phyloP scores from a whole-genome alignment of 139 green algal genomes.

The Pycnococcus provasolii region DNA sequence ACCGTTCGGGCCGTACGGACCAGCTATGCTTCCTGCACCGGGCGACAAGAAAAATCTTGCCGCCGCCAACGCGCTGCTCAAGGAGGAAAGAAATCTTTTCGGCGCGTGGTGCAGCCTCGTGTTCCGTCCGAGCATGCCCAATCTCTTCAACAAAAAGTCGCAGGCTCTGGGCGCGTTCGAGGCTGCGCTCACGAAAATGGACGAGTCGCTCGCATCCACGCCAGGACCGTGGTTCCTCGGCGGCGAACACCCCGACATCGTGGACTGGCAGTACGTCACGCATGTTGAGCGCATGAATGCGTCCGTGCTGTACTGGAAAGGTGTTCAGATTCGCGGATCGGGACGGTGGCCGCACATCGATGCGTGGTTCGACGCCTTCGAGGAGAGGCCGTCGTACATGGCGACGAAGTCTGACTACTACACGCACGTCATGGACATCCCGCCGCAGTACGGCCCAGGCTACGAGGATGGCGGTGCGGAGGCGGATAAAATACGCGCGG shows the following conservation, averaged over 20 bases:
- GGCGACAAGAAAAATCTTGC: slow-evolving; percentile 9
- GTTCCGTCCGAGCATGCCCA: slow-evolving; percentile 14
- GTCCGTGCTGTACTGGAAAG: slow-evolving; percentile 30
- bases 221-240: slow-evolving; percentile 26
- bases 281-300: slow-evolving; percentile 33
- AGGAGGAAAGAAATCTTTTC: slow-evolving; percentile 27
- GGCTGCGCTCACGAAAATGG: slow-evolving; percentile 13
- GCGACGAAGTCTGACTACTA: slow-evolving; percentile 32
- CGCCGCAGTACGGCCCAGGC: slow-evolving; percentile 28
- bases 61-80: slow-evolving; percentile 17
- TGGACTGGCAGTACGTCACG: slow-evolving; percentile 26
- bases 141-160: background rate
- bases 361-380: slow-evolving; percentile 30
- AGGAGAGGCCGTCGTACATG: slow-evolving; percentile 18
- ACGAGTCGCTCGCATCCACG: slow-evolving; percentile 15
- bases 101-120: slow-evolving; percentile 24
- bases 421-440: slow-evolving; percentile 32
- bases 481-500: background rate
- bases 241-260: slow-evolving; percentile 14
- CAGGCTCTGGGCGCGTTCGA: slow-evolving; percentile 21
- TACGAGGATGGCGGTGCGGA: slow-evolving; percentile 1
- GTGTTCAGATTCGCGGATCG: slow-evolving; percentile 12
- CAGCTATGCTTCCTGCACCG: slow-evolving; percentile 6
- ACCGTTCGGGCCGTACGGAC: background rate
- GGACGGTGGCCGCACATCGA: slow-evolving; percentile 19